Conservation (phyloP, 2,329 filamentous ascomycete genomes). For the Tolypocladium cylindrosporum region DNA sequence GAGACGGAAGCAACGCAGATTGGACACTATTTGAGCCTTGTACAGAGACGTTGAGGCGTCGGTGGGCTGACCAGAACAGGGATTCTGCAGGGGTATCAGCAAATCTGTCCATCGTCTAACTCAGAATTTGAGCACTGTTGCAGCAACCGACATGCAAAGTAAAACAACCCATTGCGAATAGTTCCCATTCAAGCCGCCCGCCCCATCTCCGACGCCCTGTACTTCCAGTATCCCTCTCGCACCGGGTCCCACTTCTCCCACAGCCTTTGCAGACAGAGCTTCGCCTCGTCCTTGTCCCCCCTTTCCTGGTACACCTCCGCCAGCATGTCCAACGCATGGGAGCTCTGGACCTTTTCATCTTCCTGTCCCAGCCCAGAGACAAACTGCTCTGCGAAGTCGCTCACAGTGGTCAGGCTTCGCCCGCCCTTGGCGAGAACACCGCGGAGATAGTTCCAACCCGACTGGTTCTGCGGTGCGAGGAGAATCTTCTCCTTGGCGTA, state of each 20-base stretch:
- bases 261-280: slow-evolving; percentile 60
- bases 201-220: slow-evolving; percentile 19
- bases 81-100: no score
- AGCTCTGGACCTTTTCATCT: slow-evolving; percentile 45
- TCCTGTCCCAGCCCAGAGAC: slow-evolving; percentile 36
- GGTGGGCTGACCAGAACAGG: no score
- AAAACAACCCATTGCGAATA: neutral
- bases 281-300: slow-evolving; percentile 51
- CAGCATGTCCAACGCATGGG: slow-evolving; percentile 60
- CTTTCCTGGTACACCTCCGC: slow-evolving; percentile 56
- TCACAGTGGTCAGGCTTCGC: slow-evolving; percentile 32
- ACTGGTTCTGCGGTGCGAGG: slow-evolving; percentile 85
- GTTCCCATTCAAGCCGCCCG: neutral
- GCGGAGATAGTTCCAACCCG: slow-evolving; percentile 83
- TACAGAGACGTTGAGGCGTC: no score
- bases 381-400: slow-evolving; percentile 41
- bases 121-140: neutral
- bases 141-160: neutral
- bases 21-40: no score
- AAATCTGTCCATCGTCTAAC: no score
- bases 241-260: slow-evolving; percentile 86
- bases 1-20: neutral
- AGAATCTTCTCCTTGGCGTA: slow-evolving; percentile 65
- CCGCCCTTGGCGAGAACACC: slow-evolving; percentile 64
- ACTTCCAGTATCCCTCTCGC: slow-evolving; percentile 87